Evolutionary conservation across 192 early-diverging fungal genomes (phyloP), one percentile per base, ranked within the genome.

Genomic region (Coemansia sp.): DNA sequence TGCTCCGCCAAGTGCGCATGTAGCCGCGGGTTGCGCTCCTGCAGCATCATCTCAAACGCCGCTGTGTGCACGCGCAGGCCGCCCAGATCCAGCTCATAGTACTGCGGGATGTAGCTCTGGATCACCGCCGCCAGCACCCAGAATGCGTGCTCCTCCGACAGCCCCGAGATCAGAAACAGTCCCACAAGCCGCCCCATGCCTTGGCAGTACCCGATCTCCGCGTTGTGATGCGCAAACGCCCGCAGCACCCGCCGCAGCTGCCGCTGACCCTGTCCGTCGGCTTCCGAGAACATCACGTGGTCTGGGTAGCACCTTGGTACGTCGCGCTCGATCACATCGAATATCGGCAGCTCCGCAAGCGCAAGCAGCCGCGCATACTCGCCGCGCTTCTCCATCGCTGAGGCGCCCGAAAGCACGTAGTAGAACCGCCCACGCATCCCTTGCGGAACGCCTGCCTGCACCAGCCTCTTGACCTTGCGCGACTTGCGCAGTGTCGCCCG

Each of bases 151-250:
- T 97, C 93, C 29, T 89, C 83, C 4, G 86, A 73, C 84, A 94
- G 87, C 20, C 79, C 79, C 8, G 91, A 84, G 85, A 97, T 97
- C 54, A 98, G 72, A 76, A 97, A 88, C 81, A 94, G 87, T 0
- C 95, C 95, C 14, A 89, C 96, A 46, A 98, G 62, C 53, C 94
- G 86, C 1, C 94, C 93, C 95, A 97, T 97, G 10, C 96, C 96
- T 71, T 97, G 96, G 69, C 95, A 96, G 75, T 98, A 98, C 33
- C 95, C 96, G 7, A 97, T 75, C 25, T 79, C 66, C 4, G 85
- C 85, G 65, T 97, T 93, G 75, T 94, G 91, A 22, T 93, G 87
- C 1, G 95, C 91, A 65, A 95, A 98, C 0, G 92, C 92, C 43
- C 87, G 85, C 29, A 98, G 78, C 6, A 97, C 81, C 5, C 83